Evolutionary conservation across 2,329 filamentous ascomycete species (phyloP), one percentile per base, ranked within the genome.

Genomic region (Alternaria hordeiaustralica): DNA sequence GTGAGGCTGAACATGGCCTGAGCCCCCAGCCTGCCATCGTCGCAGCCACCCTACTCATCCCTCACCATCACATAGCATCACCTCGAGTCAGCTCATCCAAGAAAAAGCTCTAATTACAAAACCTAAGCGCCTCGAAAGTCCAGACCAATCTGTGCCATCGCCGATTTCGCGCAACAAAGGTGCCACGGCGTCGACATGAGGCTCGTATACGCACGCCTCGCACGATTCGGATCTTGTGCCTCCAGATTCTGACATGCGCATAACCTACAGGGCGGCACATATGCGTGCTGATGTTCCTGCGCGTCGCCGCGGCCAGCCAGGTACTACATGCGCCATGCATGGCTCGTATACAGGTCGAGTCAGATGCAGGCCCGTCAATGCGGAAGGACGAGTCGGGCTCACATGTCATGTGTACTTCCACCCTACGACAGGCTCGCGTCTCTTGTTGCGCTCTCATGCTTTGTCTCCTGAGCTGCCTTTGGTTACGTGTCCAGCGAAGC

Each of bases 401-500:
- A 23, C 18, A 49, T 26, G 43, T 41, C 21, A 13, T 30, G 28
- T 43, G 15, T 28, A 23, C 26, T 46, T 2, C 12, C 30, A 23
- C 60, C 3, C 28, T 12, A 47, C 26, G 46, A 44, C 47, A 10
- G 43, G n/a, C n/a, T n/a, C 6, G 13, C 18, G 10, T 12, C n/a
- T 25, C 13, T 25, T 9, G 10, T 25, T 30, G 45, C 18, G 10
- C 12, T 20, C 23, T 25, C 47, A 46, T 53, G 28, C 50, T 33
- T 8, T 13, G 8, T 36, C 41, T 49, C 44, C 30, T 13, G n/a
- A 18, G 6, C 15, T 4, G 18, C 13, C 25, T 44, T 49, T 41
- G 9, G 13, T 15, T 53, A 68, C 33, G 57, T 78, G 72, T 1
- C 59, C 78, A 7, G 78, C 75, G 74, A 78, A 84, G 0, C 81